These are phyloP conservation scores for Sextonia rubra DNA, from an alignment of 164 flowering plant species.

Conservation along the genomic window DNA sequence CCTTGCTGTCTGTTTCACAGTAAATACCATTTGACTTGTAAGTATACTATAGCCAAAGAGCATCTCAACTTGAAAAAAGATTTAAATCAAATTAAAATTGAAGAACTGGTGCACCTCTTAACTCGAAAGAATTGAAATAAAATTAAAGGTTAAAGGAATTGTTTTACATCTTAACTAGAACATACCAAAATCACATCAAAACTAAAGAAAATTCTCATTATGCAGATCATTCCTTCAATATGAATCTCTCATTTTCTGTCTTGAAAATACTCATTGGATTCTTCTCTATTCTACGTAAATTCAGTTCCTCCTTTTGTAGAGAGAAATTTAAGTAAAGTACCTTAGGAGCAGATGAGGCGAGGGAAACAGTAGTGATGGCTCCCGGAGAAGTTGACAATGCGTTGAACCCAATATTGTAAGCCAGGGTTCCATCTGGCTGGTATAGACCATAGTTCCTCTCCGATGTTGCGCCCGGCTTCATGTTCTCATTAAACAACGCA, in stretches of 20 bases:
- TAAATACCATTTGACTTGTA: constrained; percentile 6
- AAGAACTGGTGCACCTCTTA: not conserved
- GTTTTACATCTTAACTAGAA: not conserved
- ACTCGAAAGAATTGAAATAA: not conserved
- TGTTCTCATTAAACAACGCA: constrained; percentile 64
- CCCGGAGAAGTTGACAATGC: constrained; percentile 21
- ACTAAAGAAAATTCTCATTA: not conserved
- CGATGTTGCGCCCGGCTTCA: constrained; percentile 68
- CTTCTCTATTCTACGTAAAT: too few species aligned
- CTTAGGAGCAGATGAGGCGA: constrained; percentile 52
- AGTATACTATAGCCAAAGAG: not conserved
- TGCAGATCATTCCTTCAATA: not conserved
- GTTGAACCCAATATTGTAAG: constrained; percentile 26
- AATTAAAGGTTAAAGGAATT: not conserved
- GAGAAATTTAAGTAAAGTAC: constrained; percentile 23
- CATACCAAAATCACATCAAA: not conserved
- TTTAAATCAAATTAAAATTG: not conserved
- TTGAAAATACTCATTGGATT: not conserved
- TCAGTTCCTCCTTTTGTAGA: not conserved
- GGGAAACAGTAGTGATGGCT: constrained; percentile 24
- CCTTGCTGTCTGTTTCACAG: constrained; percentile 45
- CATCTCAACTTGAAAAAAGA: not conserved
- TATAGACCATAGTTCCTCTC: constrained; percentile 75
- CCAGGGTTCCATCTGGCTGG: constrained; percentile 59
- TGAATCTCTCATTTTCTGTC: not conserved